Evolutionary conservation across 768 basidiomycete genomes (phyloP).

Genomic region (Calocybe indica): DNA sequence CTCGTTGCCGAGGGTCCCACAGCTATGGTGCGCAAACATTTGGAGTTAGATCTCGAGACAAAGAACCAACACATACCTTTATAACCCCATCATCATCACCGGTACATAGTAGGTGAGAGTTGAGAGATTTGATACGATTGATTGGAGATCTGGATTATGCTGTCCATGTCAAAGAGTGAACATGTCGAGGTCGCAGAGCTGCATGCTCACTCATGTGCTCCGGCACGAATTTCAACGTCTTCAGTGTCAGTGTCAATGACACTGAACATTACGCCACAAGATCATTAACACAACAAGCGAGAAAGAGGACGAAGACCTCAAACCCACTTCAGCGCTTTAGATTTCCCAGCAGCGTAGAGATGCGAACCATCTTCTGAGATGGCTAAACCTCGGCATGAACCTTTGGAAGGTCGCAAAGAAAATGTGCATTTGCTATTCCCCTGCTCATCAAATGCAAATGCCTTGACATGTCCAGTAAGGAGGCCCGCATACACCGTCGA

Average conservation of each 20-base stretch:
- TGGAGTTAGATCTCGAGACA: neutral
- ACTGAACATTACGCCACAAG: constrained; percentile 28
- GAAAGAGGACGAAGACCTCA: neutral
- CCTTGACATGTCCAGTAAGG: constrained; percentile 78
- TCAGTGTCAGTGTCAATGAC: constrained; percentile 64
- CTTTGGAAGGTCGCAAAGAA: constrained; percentile 68
- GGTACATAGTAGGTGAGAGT: constrained; percentile 69
- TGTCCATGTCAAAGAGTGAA: constrained; percentile 23
- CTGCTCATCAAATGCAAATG: constrained; percentile 72
- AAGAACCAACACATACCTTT: constrained; percentile 50
- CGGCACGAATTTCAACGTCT: constrained; percentile 38
- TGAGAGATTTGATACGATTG: constrained; percentile 74
- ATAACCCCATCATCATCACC: constrained; percentile 95
- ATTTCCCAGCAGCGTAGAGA: constrained; percentile 79
- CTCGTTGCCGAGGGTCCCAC: constrained; percentile 79
- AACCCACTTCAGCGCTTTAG: constrained; percentile 71
- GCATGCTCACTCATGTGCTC: constrained; percentile 62
- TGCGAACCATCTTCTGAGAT: constrained; percentile 61
- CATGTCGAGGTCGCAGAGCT: constrained; percentile 4
- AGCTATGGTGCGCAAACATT: constrained; percentile 42
- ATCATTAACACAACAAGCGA: constrained; percentile 5
- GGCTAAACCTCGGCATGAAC: constrained; percentile 74
- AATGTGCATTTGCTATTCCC: constrained; percentile 54
- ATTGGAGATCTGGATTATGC: constrained; percentile 61
- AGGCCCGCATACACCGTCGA: constrained; percentile 73